Percentiles rank a stretch among this genome's conserved stretches.
These are phyloP conservation scores for Zhuliangozyma blackwelliae DNA, from an alignment of 1,139 yeast species.

Conservation along the genomic window DNA sequence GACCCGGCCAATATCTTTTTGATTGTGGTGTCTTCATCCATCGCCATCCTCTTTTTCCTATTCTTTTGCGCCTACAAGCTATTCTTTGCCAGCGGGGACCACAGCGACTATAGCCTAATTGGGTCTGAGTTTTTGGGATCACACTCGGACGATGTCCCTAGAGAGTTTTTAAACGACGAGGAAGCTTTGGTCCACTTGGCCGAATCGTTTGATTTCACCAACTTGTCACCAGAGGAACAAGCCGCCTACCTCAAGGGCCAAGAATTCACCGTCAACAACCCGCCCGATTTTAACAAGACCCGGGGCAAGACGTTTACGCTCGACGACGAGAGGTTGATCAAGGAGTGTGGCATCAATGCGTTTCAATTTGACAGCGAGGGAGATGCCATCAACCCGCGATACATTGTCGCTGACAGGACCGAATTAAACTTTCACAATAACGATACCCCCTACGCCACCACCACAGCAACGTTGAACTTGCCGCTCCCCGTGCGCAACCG, in stretches of 20 bases:
- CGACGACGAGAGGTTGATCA: constrained; percentile 29
- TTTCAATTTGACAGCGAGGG: constrained; percentile 39
- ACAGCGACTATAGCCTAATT: constrained; percentile 15
- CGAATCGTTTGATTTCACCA: constrained; percentile 35
- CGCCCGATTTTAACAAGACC: constrained; percentile 28
- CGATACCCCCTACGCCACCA: constrained; percentile 40
- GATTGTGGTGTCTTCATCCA: constrained; percentile 13
- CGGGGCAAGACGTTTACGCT: constrained; percentile 32
- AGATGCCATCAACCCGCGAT: constrained; percentile 28
- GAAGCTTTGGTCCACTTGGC: constrained; percentile 34
- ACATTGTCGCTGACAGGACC: constrained; percentile 56
- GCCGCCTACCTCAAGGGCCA: constrained; percentile 31
- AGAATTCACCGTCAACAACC: constrained; percentile 28
- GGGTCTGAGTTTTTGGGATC: constrained; percentile 16
- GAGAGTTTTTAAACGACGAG: constrained; percentile 41
- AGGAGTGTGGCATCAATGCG: constrained; percentile 39
- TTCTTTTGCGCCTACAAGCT: constrained; percentile 14
- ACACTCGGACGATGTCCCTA: constrained; percentile 23
- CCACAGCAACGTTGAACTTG: constrained; percentile 50
- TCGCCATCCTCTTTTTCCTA: constrained; percentile 12
- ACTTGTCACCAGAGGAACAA: constrained; percentile 43
- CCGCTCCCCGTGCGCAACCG: constrained; percentile 61
- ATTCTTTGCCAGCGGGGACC: constrained; percentile 9
- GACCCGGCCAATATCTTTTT: constrained; percentile 13
- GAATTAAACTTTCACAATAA: constrained; percentile 53